A percentile compares a stretch with the other conserved stretches of the same genome.
phyloP scores from a whole-genome alignment of 805 yeast species.

The Priceomyces fermenticarens region DNA sequence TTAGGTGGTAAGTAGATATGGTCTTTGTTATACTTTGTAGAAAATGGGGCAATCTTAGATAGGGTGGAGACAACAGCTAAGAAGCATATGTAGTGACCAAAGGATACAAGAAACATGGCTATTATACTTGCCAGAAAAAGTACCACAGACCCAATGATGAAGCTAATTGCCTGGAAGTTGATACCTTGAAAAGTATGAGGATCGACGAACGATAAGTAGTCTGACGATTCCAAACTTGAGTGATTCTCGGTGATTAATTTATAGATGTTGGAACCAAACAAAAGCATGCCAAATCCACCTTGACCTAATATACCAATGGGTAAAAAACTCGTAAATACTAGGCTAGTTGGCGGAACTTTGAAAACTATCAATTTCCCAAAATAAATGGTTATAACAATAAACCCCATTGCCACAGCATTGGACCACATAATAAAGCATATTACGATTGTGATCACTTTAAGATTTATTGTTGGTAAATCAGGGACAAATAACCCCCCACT shows the following conservation, averaged over 20 bases:
- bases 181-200: slow-evolving; percentile 3
- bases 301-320: slow-evolving; percentile 88
- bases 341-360: slow-evolving; percentile 55
- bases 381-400: slow-evolving; percentile 53
- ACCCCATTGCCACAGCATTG: slow-evolving; percentile 62
- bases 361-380: slow-evolving; percentile 56
- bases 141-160: slow-evolving; percentile 10
- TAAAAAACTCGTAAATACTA: slow-evolving; percentile 65
- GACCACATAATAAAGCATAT: slow-evolving; percentile 63
- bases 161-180: slow-evolving; percentile 11
- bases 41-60: slow-evolving; percentile 43
- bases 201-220: slow-evolving; percentile 18
- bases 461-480: slow-evolving; percentile 38
- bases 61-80: slow-evolving; percentile 31
- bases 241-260: slow-evolving; percentile 14
- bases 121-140: slow-evolving; percentile 22
- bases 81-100: slow-evolving; percentile 53
- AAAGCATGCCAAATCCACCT: slow-evolving; percentile 66
- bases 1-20: slow-evolving; percentile 11
- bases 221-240: slow-evolving; percentile 11
- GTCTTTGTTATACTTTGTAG: slow-evolving; percentile 22
- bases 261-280: slow-evolving; percentile 46
- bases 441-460: slow-evolving; percentile 51
- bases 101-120: slow-evolving; percentile 47
- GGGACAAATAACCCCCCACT: slow-evolving; percentile 57